phyloP scores from a whole-genome alignment of 1,284 basidiomycete genomes.

The Inonotus hispidus region DNA sequence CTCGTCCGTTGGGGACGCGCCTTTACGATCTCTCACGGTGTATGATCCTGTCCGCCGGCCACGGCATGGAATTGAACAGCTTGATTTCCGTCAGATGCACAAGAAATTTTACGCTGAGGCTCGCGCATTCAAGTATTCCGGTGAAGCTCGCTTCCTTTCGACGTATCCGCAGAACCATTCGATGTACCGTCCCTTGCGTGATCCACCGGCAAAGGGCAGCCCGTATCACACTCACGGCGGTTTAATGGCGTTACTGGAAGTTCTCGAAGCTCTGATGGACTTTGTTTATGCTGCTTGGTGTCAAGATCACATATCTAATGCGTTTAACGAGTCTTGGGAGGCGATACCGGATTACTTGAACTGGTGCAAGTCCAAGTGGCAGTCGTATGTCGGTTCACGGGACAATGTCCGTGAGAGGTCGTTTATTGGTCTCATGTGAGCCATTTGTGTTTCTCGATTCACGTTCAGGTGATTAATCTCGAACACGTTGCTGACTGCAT shows the following conservation, averaged over 20 bases:
- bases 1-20: slow-evolving; percentile 29
- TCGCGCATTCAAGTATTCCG: slow-evolving; percentile 69
- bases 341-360: slow-evolving; percentile 56
- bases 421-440: slow-evolving; percentile 73
- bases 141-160: slow-evolving; percentile 66
- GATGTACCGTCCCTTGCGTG: slow-evolving; percentile 53
- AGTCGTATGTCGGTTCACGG: slow-evolving; percentile 43
- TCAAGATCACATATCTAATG: slow-evolving; percentile 52
- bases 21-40: slow-evolving; percentile 35
- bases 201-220: slow-evolving; percentile 57
- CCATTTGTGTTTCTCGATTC: slow-evolving; percentile 25
- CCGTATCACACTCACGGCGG: slow-evolving; percentile 66
- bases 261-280: slow-evolving; percentile 65
- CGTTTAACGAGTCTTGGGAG: slow-evolving; percentile 52
- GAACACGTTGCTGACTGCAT: slow-evolving; percentile 10
- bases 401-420: slow-evolving; percentile 60
- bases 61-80: slow-evolving; percentile 44
- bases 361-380: slow-evolving; percentile 70
- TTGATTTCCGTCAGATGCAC: slow-evolving; percentile 50
- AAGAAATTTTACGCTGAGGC: slow-evolving; percentile 58
- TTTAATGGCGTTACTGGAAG: slow-evolving; percentile 67
- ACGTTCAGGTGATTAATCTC: not conserved
- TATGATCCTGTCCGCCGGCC: slow-evolving; percentile 59
- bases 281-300: slow-evolving; percentile 72
- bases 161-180: slow-evolving; percentile 59